Evolutionary conservation across 2,329 filamentous ascomycete genomes (phyloP).

Genomic region (Pseudogymnoascus sp.): DNA sequence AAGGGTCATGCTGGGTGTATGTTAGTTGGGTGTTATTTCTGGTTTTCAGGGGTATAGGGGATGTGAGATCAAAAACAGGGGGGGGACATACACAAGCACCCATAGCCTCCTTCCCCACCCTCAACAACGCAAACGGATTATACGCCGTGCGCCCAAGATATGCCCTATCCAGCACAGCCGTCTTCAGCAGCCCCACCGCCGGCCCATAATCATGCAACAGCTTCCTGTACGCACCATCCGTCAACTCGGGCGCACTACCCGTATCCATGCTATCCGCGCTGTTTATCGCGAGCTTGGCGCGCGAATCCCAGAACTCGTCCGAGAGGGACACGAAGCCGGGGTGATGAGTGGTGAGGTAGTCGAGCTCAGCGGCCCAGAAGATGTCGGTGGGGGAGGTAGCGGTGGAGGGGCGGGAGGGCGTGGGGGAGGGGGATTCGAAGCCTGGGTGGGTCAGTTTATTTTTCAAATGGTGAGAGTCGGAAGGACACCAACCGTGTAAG

Average conservation of each 20-base stretch:
- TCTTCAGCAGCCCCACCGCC: background rate
- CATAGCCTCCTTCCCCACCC: background rate
- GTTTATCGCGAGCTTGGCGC: background rate
- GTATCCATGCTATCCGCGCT: background rate
- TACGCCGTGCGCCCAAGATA: background rate
- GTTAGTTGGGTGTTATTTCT: background rate
- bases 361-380: background rate
- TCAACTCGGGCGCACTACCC: background rate
- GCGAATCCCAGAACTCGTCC: background rate
- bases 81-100: background rate
- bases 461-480: no score
- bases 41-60: background rate
- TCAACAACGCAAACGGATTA: background rate
- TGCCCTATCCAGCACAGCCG: background rate
- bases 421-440: background rate
- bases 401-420: background rate
- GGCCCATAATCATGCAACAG: background rate
- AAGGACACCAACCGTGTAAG: background rate
- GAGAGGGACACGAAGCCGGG: background rate
- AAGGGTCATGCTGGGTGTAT: background rate
- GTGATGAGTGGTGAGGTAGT: background rate
- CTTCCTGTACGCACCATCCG: background rate
- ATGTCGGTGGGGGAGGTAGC: background rate
- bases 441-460: background rate
- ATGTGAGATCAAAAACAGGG: background rate